phyloP scores from a whole-genome alignment of 768 basidiomycete species.

The Kwoniella sp. region DNA sequence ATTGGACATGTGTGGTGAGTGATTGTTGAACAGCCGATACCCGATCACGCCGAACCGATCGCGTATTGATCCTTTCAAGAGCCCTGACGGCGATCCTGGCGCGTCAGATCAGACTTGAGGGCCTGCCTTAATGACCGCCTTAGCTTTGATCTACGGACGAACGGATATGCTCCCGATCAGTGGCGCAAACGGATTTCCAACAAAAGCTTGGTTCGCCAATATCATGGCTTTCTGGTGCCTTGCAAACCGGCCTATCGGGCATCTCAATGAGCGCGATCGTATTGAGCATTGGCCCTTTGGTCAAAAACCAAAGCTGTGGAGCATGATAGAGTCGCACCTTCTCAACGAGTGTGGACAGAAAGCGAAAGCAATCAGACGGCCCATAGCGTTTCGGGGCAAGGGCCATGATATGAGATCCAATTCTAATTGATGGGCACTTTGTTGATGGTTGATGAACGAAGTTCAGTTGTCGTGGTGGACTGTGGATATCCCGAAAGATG shows the following conservation, averaged over 20 bases:
- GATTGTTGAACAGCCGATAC: neutral
- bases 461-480: no score
- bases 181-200: neutral
- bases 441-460: no score
- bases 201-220: neutral
- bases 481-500: no score
- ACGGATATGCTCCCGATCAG: neutral
- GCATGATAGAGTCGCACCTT: no score
- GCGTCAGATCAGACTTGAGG: neutral
- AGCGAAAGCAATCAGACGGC: no score
- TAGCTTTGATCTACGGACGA: neutral
- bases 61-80: neutral
- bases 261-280: neutral
- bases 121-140: neutral
- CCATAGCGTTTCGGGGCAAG: no score
- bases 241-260: neutral
- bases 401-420: no score
- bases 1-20: neutral
- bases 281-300: neutral
- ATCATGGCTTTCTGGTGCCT: no score
- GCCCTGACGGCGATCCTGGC: neutral
- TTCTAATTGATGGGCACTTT: no score
- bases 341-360: no score
- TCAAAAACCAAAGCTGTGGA: neutral
- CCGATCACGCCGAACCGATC: neutral